Conservation (phyloP, 2,329 filamentous ascomycete genomes). For the Alternaria sp. region DNA sequence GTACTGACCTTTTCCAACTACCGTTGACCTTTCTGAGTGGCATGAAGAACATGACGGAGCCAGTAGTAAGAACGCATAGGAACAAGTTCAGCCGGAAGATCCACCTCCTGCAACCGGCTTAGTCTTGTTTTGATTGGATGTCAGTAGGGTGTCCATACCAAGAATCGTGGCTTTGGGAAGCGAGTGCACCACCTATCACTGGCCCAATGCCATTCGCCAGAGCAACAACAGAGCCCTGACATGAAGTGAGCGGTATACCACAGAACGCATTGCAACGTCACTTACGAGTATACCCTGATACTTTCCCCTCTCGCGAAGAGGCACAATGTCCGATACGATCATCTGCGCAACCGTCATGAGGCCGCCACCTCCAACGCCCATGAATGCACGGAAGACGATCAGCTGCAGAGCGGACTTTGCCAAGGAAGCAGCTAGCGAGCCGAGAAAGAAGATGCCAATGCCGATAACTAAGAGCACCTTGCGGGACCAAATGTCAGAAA, state of each 20-base stretch:
- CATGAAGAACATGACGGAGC: constrained; percentile 31
- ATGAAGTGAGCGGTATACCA: neutral
- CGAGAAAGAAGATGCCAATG: constrained; percentile 57
- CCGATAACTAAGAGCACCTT: constrained; percentile 55
- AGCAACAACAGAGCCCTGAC: constrained; percentile 44
- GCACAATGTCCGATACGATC: constrained; percentile 48
- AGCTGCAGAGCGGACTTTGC: constrained; percentile 60
- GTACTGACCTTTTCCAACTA: constrained; percentile 57
- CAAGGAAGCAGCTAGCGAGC: constrained; percentile 62
- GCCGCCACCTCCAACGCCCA: constrained; percentile 69
- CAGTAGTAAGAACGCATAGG: constrained; percentile 20
- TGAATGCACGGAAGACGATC: constrained; percentile 65
- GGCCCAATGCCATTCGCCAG: constrained; percentile 36
- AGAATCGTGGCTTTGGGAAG: constrained; percentile 24
- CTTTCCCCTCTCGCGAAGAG: constrained; percentile 47
- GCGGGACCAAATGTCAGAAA: constrained; percentile 66
- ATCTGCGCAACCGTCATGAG: constrained; percentile 55
- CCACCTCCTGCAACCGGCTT: constrained; percentile 18
- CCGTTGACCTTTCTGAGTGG: constrained; percentile 54
- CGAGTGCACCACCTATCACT: constrained; percentile 35
- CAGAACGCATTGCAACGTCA: neutral
- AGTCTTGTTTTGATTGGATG: neutral
- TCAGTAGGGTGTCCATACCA: constrained; percentile 12
- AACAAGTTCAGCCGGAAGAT: constrained; percentile 47
- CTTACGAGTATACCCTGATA: constrained; percentile 44